A percentile compares a stretch with the other conserved stretches of the same genome.
Conservation (phyloP, 805 yeast genomes). For the Blastobotrys americana region DNA sequence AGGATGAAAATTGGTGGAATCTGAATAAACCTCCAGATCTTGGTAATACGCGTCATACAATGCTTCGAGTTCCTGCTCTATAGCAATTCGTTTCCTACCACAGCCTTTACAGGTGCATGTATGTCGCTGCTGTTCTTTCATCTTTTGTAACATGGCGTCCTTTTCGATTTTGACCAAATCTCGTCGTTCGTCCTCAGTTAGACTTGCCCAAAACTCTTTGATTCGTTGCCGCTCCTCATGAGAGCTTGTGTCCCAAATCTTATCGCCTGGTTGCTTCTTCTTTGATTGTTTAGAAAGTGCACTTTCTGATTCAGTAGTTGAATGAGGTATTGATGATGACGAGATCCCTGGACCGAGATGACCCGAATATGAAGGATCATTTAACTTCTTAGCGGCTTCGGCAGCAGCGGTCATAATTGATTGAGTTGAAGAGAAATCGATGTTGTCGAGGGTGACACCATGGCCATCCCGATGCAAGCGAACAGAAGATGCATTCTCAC, state of each 20-base stretch:
- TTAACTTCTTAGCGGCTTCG: conserved; percentile 11
- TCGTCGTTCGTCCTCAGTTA: conserved; percentile 53
- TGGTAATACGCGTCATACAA: conserved; percentile 64
- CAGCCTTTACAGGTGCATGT: conserved; percentile 70
- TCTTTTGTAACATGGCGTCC: conserved; percentile 56
- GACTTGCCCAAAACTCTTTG: conserved; percentile 57
- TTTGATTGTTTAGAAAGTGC: conserved; percentile 5
- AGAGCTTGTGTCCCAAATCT: conserved; percentile 39
- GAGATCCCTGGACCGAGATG: background rate
- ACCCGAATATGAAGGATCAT: background rate
- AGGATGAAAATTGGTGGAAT: conserved; percentile 1
- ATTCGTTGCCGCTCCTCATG: conserved; percentile 47
- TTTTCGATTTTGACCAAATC: conserved; percentile 59
- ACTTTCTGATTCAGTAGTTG: background rate
- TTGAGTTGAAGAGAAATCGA: conserved; percentile 27
- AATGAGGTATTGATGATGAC: background rate
- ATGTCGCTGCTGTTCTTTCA: conserved; percentile 51
- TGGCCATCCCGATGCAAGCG: conserved; percentile 50
- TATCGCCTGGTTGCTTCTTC: conserved; percentile 15
- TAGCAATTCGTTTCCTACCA: conserved; percentile 61
- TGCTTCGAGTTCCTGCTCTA: conserved; percentile 69
- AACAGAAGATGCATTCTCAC: background rate
- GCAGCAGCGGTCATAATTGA: conserved; percentile 23
- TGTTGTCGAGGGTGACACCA: conserved; percentile 62
- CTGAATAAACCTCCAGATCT: conserved; percentile 32